Evolutionary conservation across 2,329 filamentous ascomycete species (phyloP), one percentile per base, ranked within the genome.

Genomic region (Epichloe sp.): DNA sequence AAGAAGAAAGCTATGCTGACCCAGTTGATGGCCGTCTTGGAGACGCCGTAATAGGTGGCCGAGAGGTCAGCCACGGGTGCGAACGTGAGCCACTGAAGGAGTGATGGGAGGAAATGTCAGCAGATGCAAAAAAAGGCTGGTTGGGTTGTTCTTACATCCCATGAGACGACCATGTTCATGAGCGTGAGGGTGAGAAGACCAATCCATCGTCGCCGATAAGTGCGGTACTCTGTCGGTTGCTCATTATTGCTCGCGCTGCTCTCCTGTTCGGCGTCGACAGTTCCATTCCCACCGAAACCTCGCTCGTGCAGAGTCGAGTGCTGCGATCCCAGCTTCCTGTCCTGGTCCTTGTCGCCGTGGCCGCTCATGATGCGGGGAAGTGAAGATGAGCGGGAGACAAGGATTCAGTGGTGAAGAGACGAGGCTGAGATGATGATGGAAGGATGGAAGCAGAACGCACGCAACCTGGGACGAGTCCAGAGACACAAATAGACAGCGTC

Each of bases 141-240:
- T 19, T 23, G 12, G 41, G 26, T 12, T 21, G n/a, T 12, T 34
- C 88, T 75, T 77, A 93, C 88, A 78, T 94, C 88, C 91, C 91
- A 97, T 62, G 87, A 94, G 42, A 95, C 85, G 54, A 97, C 80
- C 51, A 96, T 84, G 65, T 97, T 98, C 68, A 97, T 73, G 60
- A 97, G 68, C 6, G 89, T 85, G 62, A 97, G 70, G 67, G 95
- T 87, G 21, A 79, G 70, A 48, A 98, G 72, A 1, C 93, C 93
- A 65, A 95, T 86, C 82, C 88, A 98, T 44, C 93, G 79, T 62
- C 88, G 79, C 69, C 86, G 91, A 65, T 97, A 97, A 11, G 69
- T 71, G 49, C 65, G 65, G 51, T 72, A 73, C 53, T 63, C 61
- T n/a, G 55, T 59, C 19, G 63, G 57, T 10, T 55, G 51, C 31